A percentile compares a stretch with the other conserved stretches of the same genome.
phyloP scores from a whole-genome alignment of 345 rosid species.

The Populus davidiana region DNA sequence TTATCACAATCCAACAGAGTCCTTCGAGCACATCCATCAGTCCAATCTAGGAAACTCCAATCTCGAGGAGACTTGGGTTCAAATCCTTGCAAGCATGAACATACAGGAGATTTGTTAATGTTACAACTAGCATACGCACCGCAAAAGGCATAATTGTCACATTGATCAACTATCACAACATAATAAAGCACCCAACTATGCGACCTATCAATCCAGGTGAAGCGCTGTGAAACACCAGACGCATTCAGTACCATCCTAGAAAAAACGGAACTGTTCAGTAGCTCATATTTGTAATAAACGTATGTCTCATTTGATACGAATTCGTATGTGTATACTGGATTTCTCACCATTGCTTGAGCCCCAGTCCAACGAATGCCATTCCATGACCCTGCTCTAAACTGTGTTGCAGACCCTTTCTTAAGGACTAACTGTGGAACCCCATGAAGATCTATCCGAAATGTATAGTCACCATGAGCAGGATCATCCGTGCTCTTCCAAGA shows the following conservation, averaged over 20 bases:
- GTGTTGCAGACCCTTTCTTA: neutral
- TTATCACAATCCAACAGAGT: slow-evolving; percentile 2
- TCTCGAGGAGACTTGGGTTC: slow-evolving; percentile 9
- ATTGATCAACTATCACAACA: neutral
- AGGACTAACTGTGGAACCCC: slow-evolving; percentile 13
- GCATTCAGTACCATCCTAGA: neutral
- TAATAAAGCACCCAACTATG: neutral
- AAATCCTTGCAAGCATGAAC: slow-evolving; percentile 23
- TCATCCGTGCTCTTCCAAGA: slow-evolving; percentile 16
- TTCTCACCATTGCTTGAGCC: neutral
- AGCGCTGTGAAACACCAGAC: neutral
- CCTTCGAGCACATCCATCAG: slow-evolving; percentile 16
- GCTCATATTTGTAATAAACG: neutral
- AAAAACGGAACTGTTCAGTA: neutral
- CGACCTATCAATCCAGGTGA: slow-evolving; percentile 3
- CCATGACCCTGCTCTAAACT: slow-evolving; percentile 10
- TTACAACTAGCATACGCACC: slow-evolving; percentile 21
- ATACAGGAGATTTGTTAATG: neutral
- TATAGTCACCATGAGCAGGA: slow-evolving; percentile 12
- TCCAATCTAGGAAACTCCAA: slow-evolving; percentile 4
- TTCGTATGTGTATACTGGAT: neutral
- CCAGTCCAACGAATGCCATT: slow-evolving; percentile 17
- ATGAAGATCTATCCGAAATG: neutral
- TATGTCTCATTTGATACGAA: slow-evolving; percentile 11
- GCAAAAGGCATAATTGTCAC: slow-evolving; percentile 15